phyloP scores from a whole-genome alignment of 2,329 filamentous ascomycete genomes.

The Nothophaeocryptopus gaeumannii region DNA sequence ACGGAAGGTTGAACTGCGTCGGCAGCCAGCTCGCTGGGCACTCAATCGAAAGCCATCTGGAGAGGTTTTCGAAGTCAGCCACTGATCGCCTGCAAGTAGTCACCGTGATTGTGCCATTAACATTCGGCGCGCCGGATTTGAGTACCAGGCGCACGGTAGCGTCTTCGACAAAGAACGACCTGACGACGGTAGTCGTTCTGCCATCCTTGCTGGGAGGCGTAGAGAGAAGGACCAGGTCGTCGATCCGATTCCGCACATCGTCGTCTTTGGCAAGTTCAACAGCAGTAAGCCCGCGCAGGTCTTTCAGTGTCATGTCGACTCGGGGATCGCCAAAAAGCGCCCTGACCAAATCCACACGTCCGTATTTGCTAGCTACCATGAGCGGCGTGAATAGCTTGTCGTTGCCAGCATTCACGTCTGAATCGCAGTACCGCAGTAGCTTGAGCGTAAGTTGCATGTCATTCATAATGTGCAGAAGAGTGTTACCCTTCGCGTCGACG shows the following conservation, averaged over 20 bases:
- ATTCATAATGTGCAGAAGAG: constrained; percentile 90
- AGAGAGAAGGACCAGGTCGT: constrained; percentile 84
- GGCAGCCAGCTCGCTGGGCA: constrained; percentile 96
- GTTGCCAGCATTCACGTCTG: constrained; percentile 94
- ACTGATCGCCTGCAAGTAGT: constrained; percentile 89
- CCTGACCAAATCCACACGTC: constrained; percentile 87
- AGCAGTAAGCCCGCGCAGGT: constrained; percentile 83
- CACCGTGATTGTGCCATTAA: constrained; percentile 79
- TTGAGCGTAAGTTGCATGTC: constrained; percentile 72
- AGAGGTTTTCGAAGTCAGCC: constrained; percentile 85
- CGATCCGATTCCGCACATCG: constrained; percentile 92
- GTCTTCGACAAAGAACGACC: constrained; percentile 96
- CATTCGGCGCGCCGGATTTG: constrained; percentile 87
- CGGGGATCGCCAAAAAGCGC: constrained; percentile 82
- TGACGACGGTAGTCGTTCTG: constrained; percentile 85
- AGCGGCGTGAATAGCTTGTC: constrained; percentile 92
- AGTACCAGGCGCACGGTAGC: constrained; percentile 87
- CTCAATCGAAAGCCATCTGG: constrained; percentile 77
- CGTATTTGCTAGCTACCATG: constrained; percentile 99
- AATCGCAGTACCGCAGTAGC: constrained; percentile 80
- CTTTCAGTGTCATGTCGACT: constrained; percentile 80
- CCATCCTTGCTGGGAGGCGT: constrained; percentile 69
- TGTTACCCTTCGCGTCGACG: constrained; percentile 89
- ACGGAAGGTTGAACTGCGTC: constrained; percentile 70
- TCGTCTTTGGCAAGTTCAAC: constrained; percentile 97